A percentile compares a stretch with the other conserved stretches of the same genome.
phyloP scores from a whole-genome alignment of 306 rosid genomes.

The Comarum palustre region DNA sequence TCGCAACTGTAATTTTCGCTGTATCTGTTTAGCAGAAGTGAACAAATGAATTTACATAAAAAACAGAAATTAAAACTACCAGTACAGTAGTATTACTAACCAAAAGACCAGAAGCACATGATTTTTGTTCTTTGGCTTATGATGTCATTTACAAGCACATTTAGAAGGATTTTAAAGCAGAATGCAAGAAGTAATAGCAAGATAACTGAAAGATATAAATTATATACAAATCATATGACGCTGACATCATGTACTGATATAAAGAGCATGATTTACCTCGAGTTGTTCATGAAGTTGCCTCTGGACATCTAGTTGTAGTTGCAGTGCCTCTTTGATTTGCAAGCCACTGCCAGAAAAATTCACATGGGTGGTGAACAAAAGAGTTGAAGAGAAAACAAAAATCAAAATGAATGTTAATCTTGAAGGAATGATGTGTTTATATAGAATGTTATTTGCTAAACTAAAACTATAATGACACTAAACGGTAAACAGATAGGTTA shows the following conservation, averaged over 20 bases:
- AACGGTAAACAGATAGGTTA: constrained; percentile 23
- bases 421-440: neutral
- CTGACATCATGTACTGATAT: neutral
- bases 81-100: neutral
- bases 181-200: neutral
- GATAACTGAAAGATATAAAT: neutral
- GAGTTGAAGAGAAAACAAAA: neutral
- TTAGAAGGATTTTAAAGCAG: neutral
- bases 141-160: neutral
- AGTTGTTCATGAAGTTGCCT: constrained; percentile 86
- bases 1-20: constrained; percentile 37
- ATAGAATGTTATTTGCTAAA: neutral
- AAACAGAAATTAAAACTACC: neutral
- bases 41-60: neutral
- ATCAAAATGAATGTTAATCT: constrained; percentile 1
- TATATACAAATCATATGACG: neutral
- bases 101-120: neutral
- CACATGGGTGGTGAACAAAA: neutral
- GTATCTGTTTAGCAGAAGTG: constrained; percentile 24
- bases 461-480: neutral
- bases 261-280: constrained; percentile 45
- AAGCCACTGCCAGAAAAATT: constrained; percentile 48
- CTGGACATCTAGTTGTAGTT: constrained; percentile 84
- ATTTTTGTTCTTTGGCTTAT: neutral
- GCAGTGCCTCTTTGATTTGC: constrained; percentile 85